Conservation (phyloP, 1,284 basidiomycete species). For the Ganoderma leucocontextum region DNA sequence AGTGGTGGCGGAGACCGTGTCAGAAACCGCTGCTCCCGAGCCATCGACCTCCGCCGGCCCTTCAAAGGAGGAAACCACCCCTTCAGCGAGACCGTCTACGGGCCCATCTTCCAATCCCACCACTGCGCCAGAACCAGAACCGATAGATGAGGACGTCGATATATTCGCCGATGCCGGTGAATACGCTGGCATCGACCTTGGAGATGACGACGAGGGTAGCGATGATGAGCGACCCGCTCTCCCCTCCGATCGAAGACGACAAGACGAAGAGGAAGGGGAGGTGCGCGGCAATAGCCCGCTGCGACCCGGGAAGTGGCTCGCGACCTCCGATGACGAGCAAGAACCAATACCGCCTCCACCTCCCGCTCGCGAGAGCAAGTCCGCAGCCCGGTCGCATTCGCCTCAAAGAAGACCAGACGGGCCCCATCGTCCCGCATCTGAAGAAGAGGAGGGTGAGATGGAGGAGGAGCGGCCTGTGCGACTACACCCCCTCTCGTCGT, state of each 20-base stretch:
- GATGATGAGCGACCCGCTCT: conserved; percentile 12
- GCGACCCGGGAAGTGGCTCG: conserved; percentile 31
- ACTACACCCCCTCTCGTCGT: conserved; percentile 76
- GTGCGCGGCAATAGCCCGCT: conserved; percentile 19
- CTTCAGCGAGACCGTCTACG: conserved; percentile 27
- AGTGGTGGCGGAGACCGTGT: conserved; percentile 40
- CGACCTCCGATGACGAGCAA: conserved; percentile 34
- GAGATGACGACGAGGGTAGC: conserved; percentile 58
- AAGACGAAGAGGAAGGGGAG: conserved; percentile 26
- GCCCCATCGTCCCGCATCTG: conserved; percentile 26
- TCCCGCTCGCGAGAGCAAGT: conserved; percentile 6
- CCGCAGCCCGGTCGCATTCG: neutral
- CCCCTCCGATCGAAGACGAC: neutral
- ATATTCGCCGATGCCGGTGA: conserved; percentile 90
- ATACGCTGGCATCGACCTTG: conserved; percentile 76
- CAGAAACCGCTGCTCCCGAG: neutral
- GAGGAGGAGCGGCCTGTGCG: conserved; percentile 54
- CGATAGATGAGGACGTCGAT: conserved; percentile 64
- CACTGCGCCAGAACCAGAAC: conserved; percentile 39
- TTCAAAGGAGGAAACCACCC: neutral
- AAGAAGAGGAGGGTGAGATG: conserved; percentile 37
- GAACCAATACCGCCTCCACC: conserved; percentile 19
- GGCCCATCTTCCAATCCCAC: conserved; percentile 28
- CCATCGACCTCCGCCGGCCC: conserved; percentile 51
- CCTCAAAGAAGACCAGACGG: conserved; percentile 26